Evolutionary conservation across 768 basidiomycete genomes (phyloP).

Genomic region (Suillus decipiens): DNA sequence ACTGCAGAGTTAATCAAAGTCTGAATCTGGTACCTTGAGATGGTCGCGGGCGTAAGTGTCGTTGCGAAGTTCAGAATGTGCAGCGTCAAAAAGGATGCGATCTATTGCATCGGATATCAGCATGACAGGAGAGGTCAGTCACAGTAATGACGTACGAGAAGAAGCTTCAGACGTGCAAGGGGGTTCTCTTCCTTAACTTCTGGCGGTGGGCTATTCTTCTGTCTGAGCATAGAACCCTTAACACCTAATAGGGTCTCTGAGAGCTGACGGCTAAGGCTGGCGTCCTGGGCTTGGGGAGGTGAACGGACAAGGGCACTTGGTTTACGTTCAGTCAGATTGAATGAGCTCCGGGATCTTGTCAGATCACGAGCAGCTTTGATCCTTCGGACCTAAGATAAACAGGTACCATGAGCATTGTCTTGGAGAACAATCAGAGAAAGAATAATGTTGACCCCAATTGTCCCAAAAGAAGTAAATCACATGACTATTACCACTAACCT

Average conservation of each 20-base stretch:
- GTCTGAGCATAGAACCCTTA: constrained; percentile 49
- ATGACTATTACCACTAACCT: constrained; percentile 53
- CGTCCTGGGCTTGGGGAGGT: constrained; percentile 20
- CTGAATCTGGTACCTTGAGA: constrained; percentile 44
- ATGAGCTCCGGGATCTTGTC: constrained; percentile 38
- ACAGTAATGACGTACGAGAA: constrained; percentile 57
- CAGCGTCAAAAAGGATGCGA: constrained; percentile 87
- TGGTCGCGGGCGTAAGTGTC: constrained; percentile 73
- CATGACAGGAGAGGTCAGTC: constrained; percentile 10
- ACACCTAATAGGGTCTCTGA: constrained; percentile 42
- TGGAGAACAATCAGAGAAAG: constrained; percentile 5
- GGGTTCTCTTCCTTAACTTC: constrained; percentile 71
- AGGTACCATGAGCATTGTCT: constrained; percentile 13
- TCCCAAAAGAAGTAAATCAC: constrained; percentile 16
- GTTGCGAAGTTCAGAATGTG: constrained; percentile 94
- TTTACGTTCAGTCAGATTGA: constrained; percentile 33
- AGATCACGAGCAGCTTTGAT: constrained; percentile 63
- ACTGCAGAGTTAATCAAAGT: constrained; percentile 15
- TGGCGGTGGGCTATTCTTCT: constrained; percentile 42
- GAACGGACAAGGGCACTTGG: constrained; percentile 31
- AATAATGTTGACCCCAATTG: constrained; percentile 15
- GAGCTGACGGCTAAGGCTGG: constrained; percentile 25
- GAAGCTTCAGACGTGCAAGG: constrained; percentile 83
- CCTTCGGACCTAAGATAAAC: constrained; percentile 57
- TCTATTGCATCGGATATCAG: constrained; percentile 40